Evolutionary conservation across 306 rosid genomes (phyloP).

Genomic region (Prosopis cineraria): DNA sequence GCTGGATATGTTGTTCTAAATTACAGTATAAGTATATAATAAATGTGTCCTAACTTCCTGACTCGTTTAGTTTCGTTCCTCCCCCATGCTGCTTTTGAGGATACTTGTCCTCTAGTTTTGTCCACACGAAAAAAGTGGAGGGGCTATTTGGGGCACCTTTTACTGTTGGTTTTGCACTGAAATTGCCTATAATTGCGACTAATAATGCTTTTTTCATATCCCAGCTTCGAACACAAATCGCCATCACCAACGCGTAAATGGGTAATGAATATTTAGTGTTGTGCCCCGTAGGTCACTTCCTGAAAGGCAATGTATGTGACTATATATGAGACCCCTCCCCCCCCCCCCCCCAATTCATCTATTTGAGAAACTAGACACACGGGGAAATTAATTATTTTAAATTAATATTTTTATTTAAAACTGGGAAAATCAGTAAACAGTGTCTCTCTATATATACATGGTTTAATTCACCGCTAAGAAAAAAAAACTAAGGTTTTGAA

Average conservation of each 20-base stretch:
- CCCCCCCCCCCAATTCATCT: no score
- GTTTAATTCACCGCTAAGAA: no score
- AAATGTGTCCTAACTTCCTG: not conserved
- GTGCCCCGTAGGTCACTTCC: no score
- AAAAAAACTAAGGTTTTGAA: no score
- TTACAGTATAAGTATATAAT: not conserved
- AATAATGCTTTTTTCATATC: not conserved
- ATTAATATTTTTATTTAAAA: no score
- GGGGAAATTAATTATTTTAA: not conserved
- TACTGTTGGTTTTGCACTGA: not conserved
- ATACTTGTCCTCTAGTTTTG: not conserved
- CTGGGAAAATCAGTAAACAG: no score
- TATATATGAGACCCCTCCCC: no score
- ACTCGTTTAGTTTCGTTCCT: no score
- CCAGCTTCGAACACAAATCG: not conserved
- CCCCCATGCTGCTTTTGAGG: not conserved
- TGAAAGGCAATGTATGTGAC: no score
- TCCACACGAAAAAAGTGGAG: not conserved
- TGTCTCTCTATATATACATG: no score
- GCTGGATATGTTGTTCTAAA: not conserved
- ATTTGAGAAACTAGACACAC: not conserved
- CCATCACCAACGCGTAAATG: not conserved
- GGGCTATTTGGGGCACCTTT: not conserved
- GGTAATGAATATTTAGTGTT: no score
- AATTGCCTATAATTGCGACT: conserved; percentile 16